Base-by-base conservation (phyloP, 192 early-diverging fungal species). In the Coemansia sp. region DNA sequence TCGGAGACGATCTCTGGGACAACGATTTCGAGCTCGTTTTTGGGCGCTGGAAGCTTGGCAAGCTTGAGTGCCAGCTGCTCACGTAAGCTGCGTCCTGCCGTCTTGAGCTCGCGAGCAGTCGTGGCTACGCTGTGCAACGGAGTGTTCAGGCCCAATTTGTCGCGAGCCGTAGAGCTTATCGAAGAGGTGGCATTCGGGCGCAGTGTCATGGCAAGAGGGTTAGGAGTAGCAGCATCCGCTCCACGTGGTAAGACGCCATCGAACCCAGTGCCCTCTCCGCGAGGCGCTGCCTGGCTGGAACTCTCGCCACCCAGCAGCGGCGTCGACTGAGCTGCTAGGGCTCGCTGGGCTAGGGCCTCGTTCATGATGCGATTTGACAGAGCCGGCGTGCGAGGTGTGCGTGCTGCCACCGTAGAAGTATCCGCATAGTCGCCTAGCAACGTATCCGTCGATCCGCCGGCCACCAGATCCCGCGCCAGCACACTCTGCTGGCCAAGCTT, bases 1-100 rank as follows among this genome's bases (percentile, higher is more conserved):
- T 51, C 47, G 12, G 47, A 25, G 3, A 14, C 24, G 10, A 27
- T 14, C 32, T 94, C 91, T 1, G 96, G 97, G 54, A 96, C 73
- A 11, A 93, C 89, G 60, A 99, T 88, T 60, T 95, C 92, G 76
- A 96, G 96, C 64, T 96, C 93, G 72, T 97, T 98, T 46, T 91
- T 91, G 41, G 97, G 97, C 61, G 86, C 83, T 1, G 97, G 97
- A 15, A 99, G 77, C 25, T 77, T 60, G 4, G 82, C 82, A 24
- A 97, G 89, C 35, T 90, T 85, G 53, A 83, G 85, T 27, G 87
- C 69, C 10, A 99, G 85, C 57, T 90, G 89, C 65, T 92, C 88
- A 15, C 89, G 89, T 25, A 93, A 66, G 7, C 73, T 56, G 39
- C 73, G 78, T 12, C 46, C 62, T 7, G 69, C 77, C 51, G 82